These are phyloP conservation scores for Clarireedia homoeocarpa DNA, from an alignment of 2,329 filamentous ascomycete genomes.

Conservation along the genomic window DNA sequence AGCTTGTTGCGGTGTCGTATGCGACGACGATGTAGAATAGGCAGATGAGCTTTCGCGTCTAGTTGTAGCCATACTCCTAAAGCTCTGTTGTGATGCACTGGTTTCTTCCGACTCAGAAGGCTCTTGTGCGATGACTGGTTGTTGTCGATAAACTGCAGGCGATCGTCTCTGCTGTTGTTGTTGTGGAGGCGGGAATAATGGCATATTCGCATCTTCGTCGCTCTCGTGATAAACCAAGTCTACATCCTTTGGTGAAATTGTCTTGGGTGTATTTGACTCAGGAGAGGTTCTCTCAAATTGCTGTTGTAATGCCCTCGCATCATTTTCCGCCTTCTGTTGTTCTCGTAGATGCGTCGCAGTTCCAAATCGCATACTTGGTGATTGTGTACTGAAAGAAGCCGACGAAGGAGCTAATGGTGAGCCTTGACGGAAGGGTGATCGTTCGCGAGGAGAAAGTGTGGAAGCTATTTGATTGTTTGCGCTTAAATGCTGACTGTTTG, in stretches of 20 bases:
- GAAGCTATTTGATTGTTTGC: slow-evolving; percentile 44
- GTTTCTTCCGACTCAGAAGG: slow-evolving; percentile 28
- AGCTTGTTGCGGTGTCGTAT: slow-evolving; percentile 24
- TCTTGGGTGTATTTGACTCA: slow-evolving; percentile 56
- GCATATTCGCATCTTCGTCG: slow-evolving; percentile 59
- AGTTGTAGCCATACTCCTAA: slow-evolving; percentile 35
- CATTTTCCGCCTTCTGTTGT: slow-evolving; percentile 52
- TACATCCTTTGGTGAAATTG: slow-evolving; percentile 91
- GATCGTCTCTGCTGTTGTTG: slow-evolving; percentile 38
- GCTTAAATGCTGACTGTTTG: slow-evolving; percentile 64
- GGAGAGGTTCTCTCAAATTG: slow-evolving; percentile 32
- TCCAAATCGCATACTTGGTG: slow-evolving; percentile 35
- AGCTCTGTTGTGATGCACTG: slow-evolving; percentile 32
- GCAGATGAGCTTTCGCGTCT: slow-evolving; percentile 32
- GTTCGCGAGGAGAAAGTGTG: slow-evolving; percentile 48
- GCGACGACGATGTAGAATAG: slow-evolving; percentile 28
- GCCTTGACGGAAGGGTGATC: slow-evolving; percentile 73
- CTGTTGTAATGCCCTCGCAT: slow-evolving; percentile 37
- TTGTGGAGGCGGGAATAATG: slow-evolving; percentile 56
- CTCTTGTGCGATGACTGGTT: slow-evolving; percentile 23
- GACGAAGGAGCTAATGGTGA: slow-evolving; percentile 49
- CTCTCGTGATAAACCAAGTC: slow-evolving; percentile 75
- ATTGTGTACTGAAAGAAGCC: slow-evolving; percentile 29
- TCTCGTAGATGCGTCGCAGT: slow-evolving; percentile 54
- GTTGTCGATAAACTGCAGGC: slow-evolving; percentile 32